phyloP scores from a whole-genome alignment of 495 filamentous ascomycete genomes.

The Penicillium ucsense region DNA sequence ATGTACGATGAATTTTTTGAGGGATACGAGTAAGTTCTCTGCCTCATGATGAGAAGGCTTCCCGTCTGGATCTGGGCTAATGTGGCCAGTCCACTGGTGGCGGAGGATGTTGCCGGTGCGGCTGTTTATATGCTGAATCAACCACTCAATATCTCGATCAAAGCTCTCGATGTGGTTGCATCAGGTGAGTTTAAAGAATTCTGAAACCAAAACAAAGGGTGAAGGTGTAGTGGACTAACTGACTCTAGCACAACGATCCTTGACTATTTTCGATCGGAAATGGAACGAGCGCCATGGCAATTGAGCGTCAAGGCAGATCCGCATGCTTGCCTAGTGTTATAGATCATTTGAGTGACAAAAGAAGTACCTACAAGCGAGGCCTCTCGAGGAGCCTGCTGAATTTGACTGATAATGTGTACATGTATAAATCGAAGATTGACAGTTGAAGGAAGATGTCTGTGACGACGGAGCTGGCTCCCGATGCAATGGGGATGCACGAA shows the following conservation, averaged over 20 bases:
- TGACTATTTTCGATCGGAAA: constrained; percentile 16
- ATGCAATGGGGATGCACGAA: not conserved
- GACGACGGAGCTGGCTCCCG: not conserved
- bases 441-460: constrained; percentile 14
- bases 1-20: constrained; percentile 22
- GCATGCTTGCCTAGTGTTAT: not conserved
- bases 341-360: not conserved
- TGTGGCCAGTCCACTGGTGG: constrained; percentile 13
- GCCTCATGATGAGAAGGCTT: not conserved
- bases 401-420: constrained; percentile 4
- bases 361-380: not conserved
- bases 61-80: not conserved
- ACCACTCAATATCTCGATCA: constrained; percentile 19
- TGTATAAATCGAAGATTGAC: constrained; percentile 11
- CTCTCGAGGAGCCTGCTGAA: not conserved
- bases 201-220: not conserved
- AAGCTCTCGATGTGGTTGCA: constrained; percentile 31
- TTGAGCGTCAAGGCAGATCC: not conserved
- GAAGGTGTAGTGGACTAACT: not conserved
- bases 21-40: constrained; percentile 16
- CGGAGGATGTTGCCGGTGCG: constrained; percentile 22
- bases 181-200: constrained; percentile 4
- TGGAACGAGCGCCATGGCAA: constrained; percentile 12
- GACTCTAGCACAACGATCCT: constrained; percentile 13
- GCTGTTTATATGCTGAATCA: constrained; percentile 23